These are phyloP conservation scores for Phytomonas sp. DNA, from an alignment of 208 protist species.

Conservation along the genomic window DNA sequence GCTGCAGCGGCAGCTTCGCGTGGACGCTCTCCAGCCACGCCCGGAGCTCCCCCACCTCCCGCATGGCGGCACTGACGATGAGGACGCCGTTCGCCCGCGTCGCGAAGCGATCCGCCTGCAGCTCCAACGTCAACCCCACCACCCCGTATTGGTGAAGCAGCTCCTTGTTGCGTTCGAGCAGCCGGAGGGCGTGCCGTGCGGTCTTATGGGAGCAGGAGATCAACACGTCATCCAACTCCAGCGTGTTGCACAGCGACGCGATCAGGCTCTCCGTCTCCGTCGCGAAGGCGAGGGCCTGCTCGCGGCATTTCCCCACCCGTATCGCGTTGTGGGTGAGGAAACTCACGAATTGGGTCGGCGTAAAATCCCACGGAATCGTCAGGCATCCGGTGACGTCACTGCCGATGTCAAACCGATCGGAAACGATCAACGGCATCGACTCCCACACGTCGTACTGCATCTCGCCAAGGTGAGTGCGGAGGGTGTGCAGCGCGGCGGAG, in stretches of 20 bases:
- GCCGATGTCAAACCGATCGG: conserved; percentile 69
- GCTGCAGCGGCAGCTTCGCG: conserved; percentile 70
- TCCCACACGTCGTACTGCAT: conserved; percentile 85
- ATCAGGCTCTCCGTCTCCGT: conserved; percentile 73
- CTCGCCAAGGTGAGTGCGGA: conserved; percentile 67
- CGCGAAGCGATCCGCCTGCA: conserved; percentile 51
- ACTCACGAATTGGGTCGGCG: conserved; percentile 57
- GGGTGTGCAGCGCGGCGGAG: conserved; percentile 78
- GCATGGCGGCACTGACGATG: conserved; percentile 47
- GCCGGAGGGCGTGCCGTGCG: conserved; percentile 40
- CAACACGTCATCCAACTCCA: conserved; percentile 83
- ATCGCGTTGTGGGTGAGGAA: conserved; percentile 78
- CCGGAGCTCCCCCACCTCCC: conserved; percentile 34
- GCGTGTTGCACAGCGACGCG: conserved; percentile 56
- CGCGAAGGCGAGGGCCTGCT: conserved; percentile 35
- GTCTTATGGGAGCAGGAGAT: conserved; percentile 83
- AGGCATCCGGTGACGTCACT: conserved; percentile 61
- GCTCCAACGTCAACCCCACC: conserved; percentile 72
- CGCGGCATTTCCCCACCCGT: conserved; percentile 45
- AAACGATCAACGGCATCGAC: conserved; percentile 81
- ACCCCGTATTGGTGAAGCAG: conserved; percentile 65
- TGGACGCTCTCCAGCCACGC: conserved; percentile 59
- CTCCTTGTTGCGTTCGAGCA: conserved; percentile 74
- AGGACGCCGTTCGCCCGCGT: conserved; percentile 86
- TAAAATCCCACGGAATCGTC: conserved; percentile 87